Base-by-base conservation (phyloP, 305 asterid species). In the Euphrasia arctica region DNA sequence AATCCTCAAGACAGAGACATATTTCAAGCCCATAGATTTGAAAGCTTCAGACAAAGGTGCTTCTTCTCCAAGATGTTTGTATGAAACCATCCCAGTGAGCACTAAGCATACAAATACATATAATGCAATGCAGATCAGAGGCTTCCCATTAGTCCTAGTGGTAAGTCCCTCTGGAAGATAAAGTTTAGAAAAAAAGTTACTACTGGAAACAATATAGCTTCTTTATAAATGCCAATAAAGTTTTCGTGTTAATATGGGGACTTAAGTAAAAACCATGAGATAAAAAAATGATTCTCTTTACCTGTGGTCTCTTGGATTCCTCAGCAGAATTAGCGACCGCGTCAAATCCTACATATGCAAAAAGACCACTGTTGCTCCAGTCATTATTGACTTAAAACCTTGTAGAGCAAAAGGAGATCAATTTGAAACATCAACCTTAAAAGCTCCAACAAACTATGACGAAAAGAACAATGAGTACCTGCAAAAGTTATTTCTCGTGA, bases 301-400 rank as follows among this genome's bases (percentile, higher is more conserved):
- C 98, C 93, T 92, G 95, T 34, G 98, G 98, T 67, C 77, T 89
- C 83, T 87, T 92, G 68, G 96, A 80, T 79, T 92, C 98, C 80
- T 92, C 98, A 3, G 98, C 98, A 72, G 98, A 89, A 78, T 89
- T 92, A 70, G 98, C 98, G 62, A 92, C 98, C 27, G 96, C 98
- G 72, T 92, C 98, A 73, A 92, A 92, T 70, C 97, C 97, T 68
- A 89, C 98, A 68, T 92, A 92, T 63, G 98, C 96, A 92, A 92
- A 84, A 92, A 92, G 69, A 87, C 97, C 56, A 92, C 91, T 11
- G 97, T 89, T 71, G 97, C 98, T 77, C 97, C 98, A 13, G 98
- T 92, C 78, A 92, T 62, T 72, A 92, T 69, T 62, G 88, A 69
- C 72, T 79, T 77, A 66, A 63, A 72, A 52, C 97, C 98, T 65